Evolutionary conservation across 139 green algal genomes (phyloP).

Genomic region (Volvox reticuliferus): DNA sequence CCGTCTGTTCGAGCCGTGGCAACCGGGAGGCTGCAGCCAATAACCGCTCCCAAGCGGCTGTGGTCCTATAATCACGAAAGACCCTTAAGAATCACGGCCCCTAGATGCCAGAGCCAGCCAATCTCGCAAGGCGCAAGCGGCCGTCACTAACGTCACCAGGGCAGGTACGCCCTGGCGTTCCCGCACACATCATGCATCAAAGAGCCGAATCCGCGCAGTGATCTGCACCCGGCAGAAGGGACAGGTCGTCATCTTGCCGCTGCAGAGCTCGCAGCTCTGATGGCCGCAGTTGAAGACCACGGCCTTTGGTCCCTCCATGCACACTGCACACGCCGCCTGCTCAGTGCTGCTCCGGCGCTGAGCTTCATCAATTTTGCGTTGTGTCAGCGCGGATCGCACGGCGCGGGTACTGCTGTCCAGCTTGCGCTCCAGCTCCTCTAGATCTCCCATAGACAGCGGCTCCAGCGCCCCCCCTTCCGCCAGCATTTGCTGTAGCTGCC

Average conservation of each 20-base stretch:
- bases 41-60: no score
- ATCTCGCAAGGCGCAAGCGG: no score
- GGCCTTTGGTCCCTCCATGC: conserved; percentile 56
- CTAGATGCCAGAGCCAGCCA: no score
- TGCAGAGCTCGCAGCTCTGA: conserved; percentile 59
- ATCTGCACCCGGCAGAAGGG: conserved; percentile 63
- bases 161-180: not conserved
- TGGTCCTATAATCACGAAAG: no score
- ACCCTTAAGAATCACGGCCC: no score
- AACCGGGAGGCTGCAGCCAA: no score
- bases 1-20: no score
- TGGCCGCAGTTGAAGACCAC: conserved; percentile 71
- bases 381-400: conserved; percentile 56
- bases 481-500: conserved; percentile 41
- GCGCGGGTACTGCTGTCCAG: conserved; percentile 47
- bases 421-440: conserved; percentile 55
- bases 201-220: conserved; percentile 51
- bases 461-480: conserved; percentile 44
- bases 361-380: conserved; percentile 57
- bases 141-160: no score
- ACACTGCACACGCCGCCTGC: conserved; percentile 55
- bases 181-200: conserved; percentile 30
- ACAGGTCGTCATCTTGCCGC: conserved; percentile 48
- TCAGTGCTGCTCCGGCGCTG: conserved; percentile 42
- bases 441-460: not conserved